Conservation (phyloP, 352 stramenopile genomes). For the Phytophthora pisi region DNA sequence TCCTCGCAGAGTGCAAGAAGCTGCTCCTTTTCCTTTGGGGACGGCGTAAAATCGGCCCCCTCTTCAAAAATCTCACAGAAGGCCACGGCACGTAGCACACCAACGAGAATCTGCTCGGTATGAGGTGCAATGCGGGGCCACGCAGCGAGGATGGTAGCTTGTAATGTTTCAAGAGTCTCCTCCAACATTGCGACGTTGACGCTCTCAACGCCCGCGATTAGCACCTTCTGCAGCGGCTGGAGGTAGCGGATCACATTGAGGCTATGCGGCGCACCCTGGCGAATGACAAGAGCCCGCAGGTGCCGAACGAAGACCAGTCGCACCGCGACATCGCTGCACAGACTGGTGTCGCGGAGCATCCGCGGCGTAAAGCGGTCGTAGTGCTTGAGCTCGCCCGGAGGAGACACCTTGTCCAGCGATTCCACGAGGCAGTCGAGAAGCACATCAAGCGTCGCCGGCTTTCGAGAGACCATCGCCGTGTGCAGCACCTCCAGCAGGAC, state of each 20-base stretch:
- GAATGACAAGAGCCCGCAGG: constrained; percentile 49
- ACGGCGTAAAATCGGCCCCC: constrained; percentile 32
- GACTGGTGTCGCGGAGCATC: constrained; percentile 67
- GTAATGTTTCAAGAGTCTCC: constrained; percentile 68
- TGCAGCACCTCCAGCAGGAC: constrained; percentile 78
- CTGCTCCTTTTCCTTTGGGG: constrained; percentile 31
- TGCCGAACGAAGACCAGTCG: constrained; percentile 63
- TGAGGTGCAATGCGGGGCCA: constrained; percentile 81
- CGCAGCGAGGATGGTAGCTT: constrained; percentile 51
- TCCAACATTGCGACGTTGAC: constrained; percentile 54
- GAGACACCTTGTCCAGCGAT: constrained; percentile 67
- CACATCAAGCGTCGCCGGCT: constrained; percentile 56
- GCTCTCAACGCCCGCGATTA: constrained; percentile 71
- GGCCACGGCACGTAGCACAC: constrained; percentile 68
- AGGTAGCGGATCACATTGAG: constrained; percentile 77
- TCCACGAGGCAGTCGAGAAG: constrained; percentile 65
- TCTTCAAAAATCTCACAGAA: constrained; percentile 72
- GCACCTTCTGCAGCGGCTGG: constrained; percentile 79
- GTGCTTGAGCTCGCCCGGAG: constrained; percentile 51
- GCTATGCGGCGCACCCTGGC: constrained; percentile 69
- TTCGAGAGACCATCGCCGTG: constrained; percentile 63
- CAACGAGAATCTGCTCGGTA: constrained; percentile 68
- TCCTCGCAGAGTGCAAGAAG: constrained; percentile 45
- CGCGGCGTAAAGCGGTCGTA: constrained; percentile 77
- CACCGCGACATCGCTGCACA: constrained; percentile 62